A percentile compares a stretch with the other conserved stretches of the same genome.
phyloP scores from a whole-genome alignment of 139 green algal genomes.

The Tetraselmis striata region DNA sequence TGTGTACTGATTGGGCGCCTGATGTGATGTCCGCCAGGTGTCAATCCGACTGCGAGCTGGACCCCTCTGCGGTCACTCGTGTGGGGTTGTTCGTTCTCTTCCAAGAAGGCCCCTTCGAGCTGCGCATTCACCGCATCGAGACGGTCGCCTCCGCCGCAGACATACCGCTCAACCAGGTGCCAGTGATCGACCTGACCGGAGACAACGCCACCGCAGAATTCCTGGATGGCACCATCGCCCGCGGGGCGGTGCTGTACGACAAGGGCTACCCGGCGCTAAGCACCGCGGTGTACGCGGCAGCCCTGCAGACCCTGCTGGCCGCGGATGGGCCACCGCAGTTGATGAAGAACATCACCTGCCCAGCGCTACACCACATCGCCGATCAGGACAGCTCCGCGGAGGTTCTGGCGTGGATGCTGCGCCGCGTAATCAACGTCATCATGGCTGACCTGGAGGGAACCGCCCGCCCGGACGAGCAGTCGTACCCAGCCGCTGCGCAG shows the following conservation, averaged over 20 bases:
- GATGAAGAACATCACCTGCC: neutral
- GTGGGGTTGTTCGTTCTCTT: neutral
- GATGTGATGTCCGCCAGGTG: neutral
- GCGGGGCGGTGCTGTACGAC: neutral
- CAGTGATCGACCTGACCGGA: neutral
- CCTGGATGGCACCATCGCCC: neutral
- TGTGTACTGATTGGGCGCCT: neutral
- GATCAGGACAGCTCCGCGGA: neutral
- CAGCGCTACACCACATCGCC: neutral
- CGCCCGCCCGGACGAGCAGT: neutral
- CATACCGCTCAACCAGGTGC: neutral
- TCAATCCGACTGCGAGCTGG: neutral
- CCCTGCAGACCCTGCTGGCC: neutral
- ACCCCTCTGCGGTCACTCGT: neutral
- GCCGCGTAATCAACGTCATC: neutral
- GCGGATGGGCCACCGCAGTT: neutral
- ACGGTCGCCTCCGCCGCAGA: neutral
- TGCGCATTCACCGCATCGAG: neutral
- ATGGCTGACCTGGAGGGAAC: neutral
- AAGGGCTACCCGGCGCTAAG: neutral
- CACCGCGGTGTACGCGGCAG: neutral
- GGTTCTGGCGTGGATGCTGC: neutral
- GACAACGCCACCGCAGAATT: neutral
- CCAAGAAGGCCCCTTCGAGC: neutral
- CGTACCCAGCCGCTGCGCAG: neutral